Evolutionary conservation across 2,329 filamentous ascomycete species (phyloP).

Genomic region (Blastomyces parvus): DNA sequence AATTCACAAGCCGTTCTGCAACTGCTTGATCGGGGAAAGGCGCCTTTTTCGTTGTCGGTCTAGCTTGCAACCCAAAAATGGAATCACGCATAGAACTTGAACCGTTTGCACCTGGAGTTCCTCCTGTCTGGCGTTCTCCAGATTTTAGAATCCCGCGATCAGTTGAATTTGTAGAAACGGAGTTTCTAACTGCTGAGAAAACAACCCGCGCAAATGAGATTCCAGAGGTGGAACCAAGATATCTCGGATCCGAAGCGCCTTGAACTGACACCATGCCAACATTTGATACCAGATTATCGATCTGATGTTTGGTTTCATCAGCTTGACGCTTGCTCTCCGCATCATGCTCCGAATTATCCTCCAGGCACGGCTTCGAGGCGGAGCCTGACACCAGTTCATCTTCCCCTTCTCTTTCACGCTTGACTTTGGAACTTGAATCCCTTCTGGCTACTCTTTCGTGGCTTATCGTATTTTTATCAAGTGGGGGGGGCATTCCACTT

Average conservation of each 20-base stretch:
- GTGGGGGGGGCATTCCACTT: background rate
- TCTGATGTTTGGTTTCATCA: slow-evolving; percentile 40
- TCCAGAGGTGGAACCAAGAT: slow-evolving; percentile 74
- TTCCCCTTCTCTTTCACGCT: slow-evolving; percentile 10
- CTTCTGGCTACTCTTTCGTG: background rate
- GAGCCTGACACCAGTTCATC: background rate
- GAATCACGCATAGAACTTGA: slow-evolving; percentile 86
- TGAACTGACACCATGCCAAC: slow-evolving; percentile 69
- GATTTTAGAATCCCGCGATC: slow-evolving; percentile 57
- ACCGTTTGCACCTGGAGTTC: slow-evolving; percentile 22
- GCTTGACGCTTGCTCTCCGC: slow-evolving; percentile 46
- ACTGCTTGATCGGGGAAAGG: slow-evolving; percentile 71
- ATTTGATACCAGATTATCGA: slow-evolving; percentile 59
- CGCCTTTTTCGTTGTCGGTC: slow-evolving; percentile 75
- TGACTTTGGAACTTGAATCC: slow-evolving; percentile 4
- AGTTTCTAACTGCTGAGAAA: slow-evolving; percentile 82
- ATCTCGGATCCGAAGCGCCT: slow-evolving; percentile 66
- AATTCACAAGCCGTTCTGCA: slow-evolving; percentile 60
- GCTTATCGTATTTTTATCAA: background rate
- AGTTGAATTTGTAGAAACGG: slow-evolving; percentile 48
- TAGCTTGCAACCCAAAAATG: slow-evolving; percentile 92
- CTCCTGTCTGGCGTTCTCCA: slow-evolving; percentile 37
- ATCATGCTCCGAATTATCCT: slow-evolving; percentile 23
- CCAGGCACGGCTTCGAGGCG: slow-evolving; percentile 13
- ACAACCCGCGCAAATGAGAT: slow-evolving; percentile 93